These are phyloP conservation scores for Ascochyta rabiei DNA, from an alignment of 2,329 filamentous ascomycete genomes.

Conservation along the genomic window DNA sequence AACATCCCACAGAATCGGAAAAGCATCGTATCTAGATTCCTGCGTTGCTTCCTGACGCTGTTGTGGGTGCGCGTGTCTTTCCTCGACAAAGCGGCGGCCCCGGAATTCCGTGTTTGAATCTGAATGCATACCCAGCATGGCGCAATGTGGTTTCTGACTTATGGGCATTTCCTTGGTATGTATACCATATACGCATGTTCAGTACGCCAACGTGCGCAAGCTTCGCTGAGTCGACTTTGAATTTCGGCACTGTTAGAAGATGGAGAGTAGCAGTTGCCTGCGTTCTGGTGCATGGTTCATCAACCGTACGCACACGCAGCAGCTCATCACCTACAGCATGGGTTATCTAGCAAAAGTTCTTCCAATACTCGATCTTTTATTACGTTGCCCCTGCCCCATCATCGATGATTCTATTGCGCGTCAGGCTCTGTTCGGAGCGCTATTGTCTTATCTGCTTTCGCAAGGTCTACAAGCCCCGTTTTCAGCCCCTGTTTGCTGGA, in stretches of 20 bases:
- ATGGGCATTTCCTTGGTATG: slow-evolving; percentile 13
- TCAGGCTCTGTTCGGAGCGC: neutral
- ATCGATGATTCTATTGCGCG: neutral
- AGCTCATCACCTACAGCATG: slow-evolving; percentile 3
- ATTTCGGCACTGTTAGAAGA: neutral
- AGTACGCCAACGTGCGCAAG: neutral
- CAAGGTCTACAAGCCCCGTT: slow-evolving; percentile 3
- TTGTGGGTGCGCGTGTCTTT: neutral
- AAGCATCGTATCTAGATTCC: slow-evolving; percentile 69
- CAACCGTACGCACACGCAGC: slow-evolving; percentile 1
- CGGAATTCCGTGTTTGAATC: slow-evolving; percentile 9
- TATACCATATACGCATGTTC: slow-evolving; percentile 11
- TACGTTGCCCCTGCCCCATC: neutral
- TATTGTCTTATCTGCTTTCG: slow-evolving; percentile 10
- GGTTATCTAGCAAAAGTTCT: slow-evolving; percentile 16
- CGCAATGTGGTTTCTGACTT: slow-evolving; percentile 21
- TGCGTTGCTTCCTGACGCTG: slow-evolving; percentile 2
- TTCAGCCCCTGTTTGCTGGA: slow-evolving; percentile 7
- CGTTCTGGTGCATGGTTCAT: neutral
- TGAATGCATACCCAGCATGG: slow-evolving; percentile 26
- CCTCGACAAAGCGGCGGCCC: slow-evolving; percentile 2
- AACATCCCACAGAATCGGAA: slow-evolving; percentile 66
- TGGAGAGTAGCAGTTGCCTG: slow-evolving; percentile 1
- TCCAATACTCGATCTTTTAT: neutral
- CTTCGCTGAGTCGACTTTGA: neutral